Percentiles rank a stretch among this genome's conserved stretches.
phyloP scores from a whole-genome alignment of 441 rosid species.

The Adansonia rubrostipa region DNA sequence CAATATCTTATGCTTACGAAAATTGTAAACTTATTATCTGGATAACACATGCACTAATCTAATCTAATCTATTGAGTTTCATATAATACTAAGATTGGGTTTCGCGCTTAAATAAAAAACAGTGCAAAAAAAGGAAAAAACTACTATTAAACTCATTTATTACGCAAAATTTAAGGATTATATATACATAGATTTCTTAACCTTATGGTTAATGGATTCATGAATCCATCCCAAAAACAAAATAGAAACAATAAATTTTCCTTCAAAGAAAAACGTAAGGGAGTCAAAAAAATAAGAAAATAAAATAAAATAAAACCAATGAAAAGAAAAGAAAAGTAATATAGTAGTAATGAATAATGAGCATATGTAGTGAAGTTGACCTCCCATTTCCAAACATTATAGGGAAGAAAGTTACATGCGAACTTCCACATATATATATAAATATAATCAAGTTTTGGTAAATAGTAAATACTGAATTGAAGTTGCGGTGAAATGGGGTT shows the following conservation, averaged over 20 bases:
- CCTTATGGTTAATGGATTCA: not conserved
- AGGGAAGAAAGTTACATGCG: not conserved
- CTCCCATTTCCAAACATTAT: not conserved
- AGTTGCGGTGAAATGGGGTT: not conserved
- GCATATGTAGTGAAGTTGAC: slow-evolving; percentile 15
- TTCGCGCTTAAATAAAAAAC: too few species aligned
- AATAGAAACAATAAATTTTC: not conserved
- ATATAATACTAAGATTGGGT: not conserved
- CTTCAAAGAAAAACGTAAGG: not conserved
- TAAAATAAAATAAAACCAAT: not conserved
- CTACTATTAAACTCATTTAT: not conserved
- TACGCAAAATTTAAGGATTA: not conserved
- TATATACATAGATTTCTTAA: slow-evolving; percentile 1
- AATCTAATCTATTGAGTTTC: not conserved
- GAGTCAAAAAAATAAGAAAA: not conserved
- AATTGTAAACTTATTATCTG: not conserved
- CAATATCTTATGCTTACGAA: not conserved
- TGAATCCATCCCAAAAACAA: slow-evolving; percentile 8
- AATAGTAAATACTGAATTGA: too few species aligned
- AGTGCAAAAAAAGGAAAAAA: too few species aligned
- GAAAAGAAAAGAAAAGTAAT: not conserved
- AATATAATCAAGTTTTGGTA: not conserved
- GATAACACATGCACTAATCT: not conserved
- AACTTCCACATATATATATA: not conserved
- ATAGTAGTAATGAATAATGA: not conserved